Conservation (phyloP, 352 stramenopile species). For the Labyrinthula sp. region DNA sequence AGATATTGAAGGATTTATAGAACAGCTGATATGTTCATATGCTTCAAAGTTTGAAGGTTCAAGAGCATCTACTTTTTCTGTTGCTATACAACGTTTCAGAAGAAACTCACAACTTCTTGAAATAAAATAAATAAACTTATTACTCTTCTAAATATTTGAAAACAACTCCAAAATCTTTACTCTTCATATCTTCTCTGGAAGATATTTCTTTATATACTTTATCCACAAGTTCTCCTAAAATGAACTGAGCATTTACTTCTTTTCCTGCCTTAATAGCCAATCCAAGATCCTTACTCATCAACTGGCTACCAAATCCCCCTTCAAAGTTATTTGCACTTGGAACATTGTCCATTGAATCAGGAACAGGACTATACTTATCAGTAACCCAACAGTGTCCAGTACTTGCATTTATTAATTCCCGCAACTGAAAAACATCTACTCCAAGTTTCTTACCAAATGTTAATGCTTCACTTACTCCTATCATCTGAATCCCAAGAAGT, state of each 20-base stretch:
- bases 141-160: too few species aligned
- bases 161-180: too few species aligned
- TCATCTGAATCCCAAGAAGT: slow-evolving; percentile 83
- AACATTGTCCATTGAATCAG: slow-evolving; percentile 62
- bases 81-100: too few species aligned
- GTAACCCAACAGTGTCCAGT: slow-evolving; percentile 85
- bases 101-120: too few species aligned
- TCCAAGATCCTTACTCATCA: slow-evolving; percentile 89
- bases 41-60: slow-evolving; percentile 12
- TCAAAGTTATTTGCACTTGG: slow-evolving; percentile 61
- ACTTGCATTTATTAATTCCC: slow-evolving; percentile 82
- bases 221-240: slow-evolving; percentile 33
- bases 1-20: slow-evolving; percentile 10
- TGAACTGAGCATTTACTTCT: slow-evolving; percentile 48
- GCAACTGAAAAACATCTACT: slow-evolving; percentile 72
- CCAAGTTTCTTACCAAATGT: slow-evolving; percentile 78
- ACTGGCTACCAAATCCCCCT: slow-evolving; percentile 57
- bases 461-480: slow-evolving; percentile 78
- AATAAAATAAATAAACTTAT: too few species aligned
- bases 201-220: slow-evolving; percentile 18
- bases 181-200: too few species aligned
- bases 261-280: slow-evolving; percentile 71
- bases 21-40: slow-evolving; percentile 24
- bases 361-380: slow-evolving; percentile 81
- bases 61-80: slow-evolving; percentile 17